These are phyloP conservation scores for Dactylellina parvicollis DNA, from an alignment of 2,329 filamentous ascomycete species.

Conservation along the genomic window DNA sequence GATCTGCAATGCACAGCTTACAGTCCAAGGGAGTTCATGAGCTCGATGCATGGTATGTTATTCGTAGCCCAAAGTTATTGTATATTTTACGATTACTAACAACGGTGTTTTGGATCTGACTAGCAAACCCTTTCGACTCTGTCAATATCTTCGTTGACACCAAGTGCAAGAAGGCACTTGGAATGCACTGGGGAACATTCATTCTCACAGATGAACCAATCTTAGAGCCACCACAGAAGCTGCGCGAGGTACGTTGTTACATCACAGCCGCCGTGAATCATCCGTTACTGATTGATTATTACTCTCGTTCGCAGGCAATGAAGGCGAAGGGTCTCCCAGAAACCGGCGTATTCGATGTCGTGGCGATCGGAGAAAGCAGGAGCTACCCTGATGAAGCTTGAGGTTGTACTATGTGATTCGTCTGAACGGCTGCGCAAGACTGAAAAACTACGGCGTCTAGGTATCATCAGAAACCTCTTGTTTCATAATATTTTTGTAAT, in stretches of 20 bases:
- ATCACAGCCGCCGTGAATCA: background rate
- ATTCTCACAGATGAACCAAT: constrained; percentile 85
- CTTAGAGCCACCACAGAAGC: constrained; percentile 77
- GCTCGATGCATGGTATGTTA: constrained; percentile 73
- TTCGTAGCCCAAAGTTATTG: background rate
- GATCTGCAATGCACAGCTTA: constrained; percentile 66
- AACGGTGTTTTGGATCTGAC: background rate
- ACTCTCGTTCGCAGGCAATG: constrained; percentile 67
- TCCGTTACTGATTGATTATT: constrained; percentile 12
- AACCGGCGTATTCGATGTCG: constrained; percentile 80
- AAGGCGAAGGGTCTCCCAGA: constrained; percentile 73
- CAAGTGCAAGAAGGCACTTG: constrained; percentile 78
- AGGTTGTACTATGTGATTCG: background rate
- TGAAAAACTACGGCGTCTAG: constrained; percentile 29
- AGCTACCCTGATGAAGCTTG: constrained; percentile 69
- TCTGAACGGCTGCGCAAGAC: constrained; percentile 6
- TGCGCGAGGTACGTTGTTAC: constrained; percentile 66
- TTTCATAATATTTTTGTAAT: constrained; percentile 32
- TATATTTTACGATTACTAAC: background rate
- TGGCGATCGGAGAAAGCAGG: constrained; percentile 82
- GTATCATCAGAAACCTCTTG: constrained; percentile 2
- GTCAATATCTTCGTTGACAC: constrained; percentile 92
- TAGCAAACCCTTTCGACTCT: constrained; percentile 79
- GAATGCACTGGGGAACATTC: constrained; percentile 89
- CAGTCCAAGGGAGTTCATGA: constrained; percentile 76